phyloP scores from a whole-genome alignment of 257 asterid species.

The Gentiana straminea region DNA sequence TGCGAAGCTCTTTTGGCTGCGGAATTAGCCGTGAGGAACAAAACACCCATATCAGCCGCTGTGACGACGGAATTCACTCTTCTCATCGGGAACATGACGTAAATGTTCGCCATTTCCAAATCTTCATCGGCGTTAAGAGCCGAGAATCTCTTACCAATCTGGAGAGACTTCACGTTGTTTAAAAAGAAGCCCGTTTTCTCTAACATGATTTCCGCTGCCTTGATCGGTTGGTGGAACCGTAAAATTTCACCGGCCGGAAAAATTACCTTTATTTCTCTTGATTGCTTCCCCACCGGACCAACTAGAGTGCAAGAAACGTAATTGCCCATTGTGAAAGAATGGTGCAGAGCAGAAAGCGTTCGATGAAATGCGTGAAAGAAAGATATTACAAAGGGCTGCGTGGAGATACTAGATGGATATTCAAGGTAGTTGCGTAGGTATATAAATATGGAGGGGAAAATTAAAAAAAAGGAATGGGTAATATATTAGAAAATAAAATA shows the following conservation, averaged over 20 bases:
- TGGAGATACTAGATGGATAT: too few species aligned
- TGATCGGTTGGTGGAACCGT: conserved; percentile 26
- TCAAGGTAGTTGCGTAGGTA: too few species aligned
- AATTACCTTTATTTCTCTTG: conserved; percentile 37
- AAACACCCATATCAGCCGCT: conserved; percentile 61
- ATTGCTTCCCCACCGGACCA: conserved; percentile 24
- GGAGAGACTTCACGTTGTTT: conserved; percentile 45
- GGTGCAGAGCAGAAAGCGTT: not conserved
- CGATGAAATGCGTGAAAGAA: not conserved
- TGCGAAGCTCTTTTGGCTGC: conserved; percentile 32
- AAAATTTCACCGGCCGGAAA: conserved; percentile 42
- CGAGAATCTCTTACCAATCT: conserved; percentile 53
- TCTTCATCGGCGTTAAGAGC: conserved; percentile 84
- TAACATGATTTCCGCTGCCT: conserved; percentile 63
- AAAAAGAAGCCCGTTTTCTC: conserved; percentile 53
- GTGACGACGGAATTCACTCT: conserved; percentile 46
- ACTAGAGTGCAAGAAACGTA: conserved; percentile 39
- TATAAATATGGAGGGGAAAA: too few species aligned
- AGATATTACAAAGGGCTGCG: too few species aligned
- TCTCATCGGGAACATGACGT: conserved; percentile 64
- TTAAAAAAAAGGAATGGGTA: too few species aligned
- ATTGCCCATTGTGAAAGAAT: conserved; percentile 36
- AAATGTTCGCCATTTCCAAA: conserved; percentile 52
- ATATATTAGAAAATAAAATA: too few species aligned
- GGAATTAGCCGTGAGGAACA: conserved; percentile 54